Percentiles rank a stretch among this genome's conserved stretches.
Evolutionary conservation across 805 yeast species (phyloP).

Genomic region (Candida verbasci): DNA sequence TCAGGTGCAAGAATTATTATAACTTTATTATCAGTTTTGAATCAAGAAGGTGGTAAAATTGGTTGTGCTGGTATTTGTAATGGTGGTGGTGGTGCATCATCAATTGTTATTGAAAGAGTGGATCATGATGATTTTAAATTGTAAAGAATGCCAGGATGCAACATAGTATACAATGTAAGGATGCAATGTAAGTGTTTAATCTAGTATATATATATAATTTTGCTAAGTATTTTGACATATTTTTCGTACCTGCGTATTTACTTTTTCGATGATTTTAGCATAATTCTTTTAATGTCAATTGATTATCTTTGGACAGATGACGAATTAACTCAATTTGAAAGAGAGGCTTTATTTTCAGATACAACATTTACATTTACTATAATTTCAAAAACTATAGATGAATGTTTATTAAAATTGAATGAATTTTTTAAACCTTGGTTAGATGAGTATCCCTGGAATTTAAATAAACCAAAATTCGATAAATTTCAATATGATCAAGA

Average conservation of each 20-base stretch:
- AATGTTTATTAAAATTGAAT: neutral
- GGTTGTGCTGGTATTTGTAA: conserved; percentile 98
- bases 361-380: conserved; percentile 8
- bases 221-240: no score
- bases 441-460: conserved; percentile 19
- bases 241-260: no score
- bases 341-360: conserved; percentile 7
- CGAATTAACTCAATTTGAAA: conserved; percentile 8
- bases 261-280: neutral
- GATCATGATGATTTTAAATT: conserved; percentile 28
- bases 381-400: conserved; percentile 1
- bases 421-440: conserved; percentile 16
- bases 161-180: no score
- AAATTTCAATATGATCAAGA: conserved; percentile 1
- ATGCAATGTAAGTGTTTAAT: no score
- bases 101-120: conserved; percentile 77
- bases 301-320: conserved; percentile 13
- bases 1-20: conserved; percentile 93
- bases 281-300: conserved; percentile 5
- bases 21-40: conserved; percentile 74
- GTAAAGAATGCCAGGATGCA: no score
- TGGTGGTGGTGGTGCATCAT: conserved; percentile 99
- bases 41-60: conserved; percentile 73
- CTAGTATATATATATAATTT: no score
- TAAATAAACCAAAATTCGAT: conserved; percentile 3